These are phyloP conservation scores for Nothophoma quercina DNA, from an alignment of 2,329 filamentous ascomycete genomes.

Conservation along the genomic window DNA sequence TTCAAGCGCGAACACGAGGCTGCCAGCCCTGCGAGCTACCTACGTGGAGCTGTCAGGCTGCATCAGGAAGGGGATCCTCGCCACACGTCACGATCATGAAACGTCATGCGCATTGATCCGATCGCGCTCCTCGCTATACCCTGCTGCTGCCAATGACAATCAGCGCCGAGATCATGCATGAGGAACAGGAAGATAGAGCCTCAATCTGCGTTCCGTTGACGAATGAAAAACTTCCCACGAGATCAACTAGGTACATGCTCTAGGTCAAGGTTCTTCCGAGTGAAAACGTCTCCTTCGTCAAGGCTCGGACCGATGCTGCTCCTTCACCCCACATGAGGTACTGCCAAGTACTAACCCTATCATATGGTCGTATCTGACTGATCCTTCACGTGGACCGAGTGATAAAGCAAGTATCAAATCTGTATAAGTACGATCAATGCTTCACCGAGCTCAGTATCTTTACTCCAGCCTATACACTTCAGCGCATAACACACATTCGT, in stretches of 20 bases:
- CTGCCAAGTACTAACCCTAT: slow-evolving; percentile 10
- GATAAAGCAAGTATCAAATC: neutral
- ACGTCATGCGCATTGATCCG: slow-evolving; percentile 13
- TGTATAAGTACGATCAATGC: slow-evolving; percentile 14
- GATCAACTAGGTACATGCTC: neutral
- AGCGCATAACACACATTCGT: slow-evolving; percentile 3
- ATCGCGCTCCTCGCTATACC: neutral
- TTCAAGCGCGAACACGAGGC: slow-evolving; percentile 9
- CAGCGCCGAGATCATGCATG: neutral
- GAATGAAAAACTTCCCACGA: neutral
- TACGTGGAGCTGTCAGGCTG: neutral
- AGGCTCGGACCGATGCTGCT: slow-evolving; percentile 10
- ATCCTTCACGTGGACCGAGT: neutral
- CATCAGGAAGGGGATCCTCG: neutral
- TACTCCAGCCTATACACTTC: neutral
- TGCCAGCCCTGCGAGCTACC: neutral
- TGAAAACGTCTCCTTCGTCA: neutral
- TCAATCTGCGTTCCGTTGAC: neutral
- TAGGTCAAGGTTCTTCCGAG: neutral
- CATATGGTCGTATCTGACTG: neutral
- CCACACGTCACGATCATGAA: neutral
- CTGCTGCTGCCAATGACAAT: neutral
- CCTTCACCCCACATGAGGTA: slow-evolving; percentile 13
- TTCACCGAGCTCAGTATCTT: neutral
- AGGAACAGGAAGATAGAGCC: neutral